These are phyloP conservation scores for Xylariaceae sp. DNA, from an alignment of 2,329 filamentous ascomycete genomes.

Conservation along the genomic window DNA sequence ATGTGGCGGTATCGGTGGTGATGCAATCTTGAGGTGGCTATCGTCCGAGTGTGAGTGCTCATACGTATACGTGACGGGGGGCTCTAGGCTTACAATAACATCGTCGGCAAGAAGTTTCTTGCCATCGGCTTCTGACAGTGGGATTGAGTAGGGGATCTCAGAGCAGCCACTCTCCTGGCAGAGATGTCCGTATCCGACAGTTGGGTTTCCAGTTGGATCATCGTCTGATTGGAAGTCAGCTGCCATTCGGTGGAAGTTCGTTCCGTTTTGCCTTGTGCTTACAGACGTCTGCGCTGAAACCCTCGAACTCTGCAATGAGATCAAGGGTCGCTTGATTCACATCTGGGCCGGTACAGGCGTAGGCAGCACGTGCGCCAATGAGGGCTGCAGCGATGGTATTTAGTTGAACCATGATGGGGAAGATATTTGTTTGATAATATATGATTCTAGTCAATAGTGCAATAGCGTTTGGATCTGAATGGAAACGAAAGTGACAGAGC, in stretches of 20 bases:
- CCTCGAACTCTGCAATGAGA: conserved; percentile 8
- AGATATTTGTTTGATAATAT: no score
- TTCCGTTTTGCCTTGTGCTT: neutral
- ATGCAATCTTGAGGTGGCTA: conserved; percentile 9
- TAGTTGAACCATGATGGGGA: conserved; percentile 6
- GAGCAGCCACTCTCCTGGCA: conserved; percentile 10
- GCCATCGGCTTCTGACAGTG: conserved; percentile 9
- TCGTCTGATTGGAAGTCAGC: neutral
- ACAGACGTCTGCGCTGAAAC: conserved; percentile 8
- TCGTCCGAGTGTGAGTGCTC: neutral
- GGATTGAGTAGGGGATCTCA: conserved; percentile 9
- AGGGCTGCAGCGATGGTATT: neutral
- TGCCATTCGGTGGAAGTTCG: neutral
- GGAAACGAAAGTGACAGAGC: no score
- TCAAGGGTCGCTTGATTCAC: conserved; percentile 8
- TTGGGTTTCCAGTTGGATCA: conserved; percentile 10
- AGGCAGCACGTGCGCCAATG: neutral
- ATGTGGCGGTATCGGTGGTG: neutral
- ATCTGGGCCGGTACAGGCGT: conserved; percentile 3
- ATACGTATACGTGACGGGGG: neutral
- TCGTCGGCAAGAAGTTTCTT: conserved; percentile 8
- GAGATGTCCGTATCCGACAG: conserved; percentile 11
- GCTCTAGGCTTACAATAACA: conserved; percentile 3
- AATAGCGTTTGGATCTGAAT: no score
- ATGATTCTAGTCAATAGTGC: no score